Conservation (phyloP, 2,329 filamentous ascomycete species). For the Tolypocladium capitatum region DNA sequence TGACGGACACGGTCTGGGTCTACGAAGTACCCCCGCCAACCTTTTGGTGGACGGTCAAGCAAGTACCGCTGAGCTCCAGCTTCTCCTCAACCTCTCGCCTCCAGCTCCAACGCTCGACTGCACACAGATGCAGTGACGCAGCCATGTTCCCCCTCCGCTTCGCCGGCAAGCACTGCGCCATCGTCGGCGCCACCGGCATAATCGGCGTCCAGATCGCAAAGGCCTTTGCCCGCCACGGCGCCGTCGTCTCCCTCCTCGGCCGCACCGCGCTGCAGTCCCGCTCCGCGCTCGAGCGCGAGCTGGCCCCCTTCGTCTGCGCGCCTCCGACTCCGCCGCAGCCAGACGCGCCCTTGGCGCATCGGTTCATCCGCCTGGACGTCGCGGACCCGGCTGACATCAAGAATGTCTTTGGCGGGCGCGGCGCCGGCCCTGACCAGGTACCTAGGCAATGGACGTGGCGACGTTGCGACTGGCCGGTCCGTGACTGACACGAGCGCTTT, state of each 20-base stretch:
- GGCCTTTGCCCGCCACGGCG: conserved; percentile 51
- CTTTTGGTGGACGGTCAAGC: too few species aligned
- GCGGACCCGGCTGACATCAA: conserved; percentile 15
- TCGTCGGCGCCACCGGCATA: conserved; percentile 58
- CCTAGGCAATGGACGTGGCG: not conserved
- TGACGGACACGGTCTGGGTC: too few species aligned
- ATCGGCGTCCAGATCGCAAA: conserved; percentile 57
- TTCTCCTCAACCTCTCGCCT: not conserved
- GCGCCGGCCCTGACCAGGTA: not conserved
- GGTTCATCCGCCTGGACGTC: conserved; percentile 22
- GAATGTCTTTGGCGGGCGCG: conserved; percentile 11
- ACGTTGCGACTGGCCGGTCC: not conserved
- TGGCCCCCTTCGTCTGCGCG: conserved; percentile 11
- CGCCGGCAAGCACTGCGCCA: conserved; percentile 38
- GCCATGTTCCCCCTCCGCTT: conserved; percentile 19
- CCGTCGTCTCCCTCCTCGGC: conserved; percentile 46
- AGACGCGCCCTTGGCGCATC: conserved; percentile 13
- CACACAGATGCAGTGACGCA: not conserved
- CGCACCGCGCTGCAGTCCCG: conserved; percentile 35
- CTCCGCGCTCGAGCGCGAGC: conserved; percentile 22
- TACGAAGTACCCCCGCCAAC: too few species aligned
- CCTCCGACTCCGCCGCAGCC: conserved; percentile 1
- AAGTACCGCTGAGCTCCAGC: not conserved
- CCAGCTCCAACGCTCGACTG: not conserved
- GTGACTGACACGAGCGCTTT: not conserved